Percentiles rank a stretch among this genome's conserved stretches.
These are phyloP conservation scores for Vigna mungo DNA, from an alignment of 306 rosid species.

Conservation along the genomic window DNA sequence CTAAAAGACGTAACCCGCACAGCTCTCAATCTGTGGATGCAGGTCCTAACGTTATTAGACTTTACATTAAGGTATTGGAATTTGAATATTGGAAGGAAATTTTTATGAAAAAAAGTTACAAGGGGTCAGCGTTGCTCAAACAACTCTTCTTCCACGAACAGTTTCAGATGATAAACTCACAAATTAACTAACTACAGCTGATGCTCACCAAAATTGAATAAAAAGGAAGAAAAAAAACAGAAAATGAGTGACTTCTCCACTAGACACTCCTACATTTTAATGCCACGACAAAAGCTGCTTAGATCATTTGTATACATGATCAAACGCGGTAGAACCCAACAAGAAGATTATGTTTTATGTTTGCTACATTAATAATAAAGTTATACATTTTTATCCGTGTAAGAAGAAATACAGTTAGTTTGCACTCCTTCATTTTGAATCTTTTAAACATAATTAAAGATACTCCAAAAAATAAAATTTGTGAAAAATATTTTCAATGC, in stretches of 20 bases:
- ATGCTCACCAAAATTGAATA: not conserved
- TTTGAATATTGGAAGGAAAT: not conserved
- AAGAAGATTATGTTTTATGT: too few relatives aligned
- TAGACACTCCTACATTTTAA: slow-evolving; percentile 17
- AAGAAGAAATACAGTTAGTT: not conserved
- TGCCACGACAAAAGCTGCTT: not conserved
- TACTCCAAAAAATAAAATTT: not conserved
- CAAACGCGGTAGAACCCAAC: not conserved
- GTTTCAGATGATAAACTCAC: not conserved
- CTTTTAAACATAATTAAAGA: not conserved
- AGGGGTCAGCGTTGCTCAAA: not conserved
- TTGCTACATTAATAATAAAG: too few relatives aligned
- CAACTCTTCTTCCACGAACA: not conserved
- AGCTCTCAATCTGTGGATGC: not conserved
- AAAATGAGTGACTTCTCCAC: not conserved
- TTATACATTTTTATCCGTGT: not conserved
- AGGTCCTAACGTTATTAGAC: not conserved
- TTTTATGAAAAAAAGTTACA: not conserved
- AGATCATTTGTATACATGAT: not conserved
- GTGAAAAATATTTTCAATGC: not conserved
- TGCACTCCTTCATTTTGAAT: not conserved
- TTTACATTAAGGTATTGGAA: slow-evolving; percentile 29
- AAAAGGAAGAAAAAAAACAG: not conserved
- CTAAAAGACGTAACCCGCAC: not conserved
- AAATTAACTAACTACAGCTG: not conserved